These are phyloP conservation scores for Rachicladosporium sp. DNA, from an alignment of 2,329 filamentous ascomycete species.

Conservation along the genomic window DNA sequence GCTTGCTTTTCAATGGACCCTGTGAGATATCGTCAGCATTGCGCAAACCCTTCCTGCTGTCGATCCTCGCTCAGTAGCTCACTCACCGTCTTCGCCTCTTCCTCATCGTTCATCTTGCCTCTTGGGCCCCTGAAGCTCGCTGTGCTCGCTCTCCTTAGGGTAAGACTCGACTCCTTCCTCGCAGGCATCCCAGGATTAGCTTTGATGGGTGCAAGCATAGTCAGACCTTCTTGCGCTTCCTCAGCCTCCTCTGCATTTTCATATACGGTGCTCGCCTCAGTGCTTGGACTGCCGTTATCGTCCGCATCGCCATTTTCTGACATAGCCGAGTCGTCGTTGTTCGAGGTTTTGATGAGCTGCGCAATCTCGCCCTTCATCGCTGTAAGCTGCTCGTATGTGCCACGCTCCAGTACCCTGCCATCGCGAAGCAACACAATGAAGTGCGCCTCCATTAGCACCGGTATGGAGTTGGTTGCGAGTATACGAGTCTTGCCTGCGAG, in stretches of 20 bases:
- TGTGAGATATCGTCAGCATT: background rate
- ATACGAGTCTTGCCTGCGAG: constrained; percentile 79
- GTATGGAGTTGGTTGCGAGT: constrained; percentile 87
- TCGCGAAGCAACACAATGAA: constrained; percentile 78
- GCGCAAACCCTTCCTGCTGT: too few relatives aligned
- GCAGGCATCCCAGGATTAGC: constrained; percentile 39
- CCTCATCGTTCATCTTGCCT: constrained; percentile 75
- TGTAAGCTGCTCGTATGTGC: constrained; percentile 81
- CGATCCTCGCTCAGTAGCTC: too few relatives aligned
- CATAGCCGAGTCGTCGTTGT: constrained; percentile 33
- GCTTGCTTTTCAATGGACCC: constrained; percentile 55
- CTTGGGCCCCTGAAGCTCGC: constrained; percentile 79
- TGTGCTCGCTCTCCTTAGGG: constrained; percentile 78
- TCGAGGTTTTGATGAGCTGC: constrained; percentile 63
- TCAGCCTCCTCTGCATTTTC: constrained; percentile 42
- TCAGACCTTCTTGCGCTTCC: constrained; percentile 56
- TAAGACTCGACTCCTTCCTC: constrained; percentile 57
- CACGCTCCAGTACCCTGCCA: constrained; percentile 71
- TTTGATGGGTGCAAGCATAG: constrained; percentile 66
- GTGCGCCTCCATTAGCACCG: constrained; percentile 78
- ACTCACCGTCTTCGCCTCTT: constrained; percentile 38
- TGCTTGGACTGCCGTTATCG: constrained; percentile 21
- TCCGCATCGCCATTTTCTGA: constrained; percentile 7
- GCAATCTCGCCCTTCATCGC: constrained; percentile 86
- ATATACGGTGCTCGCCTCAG: constrained; percentile 50